Evolutionary conservation across 805 yeast genomes (phyloP).

Genomic region (Candida morakotiae): DNA sequence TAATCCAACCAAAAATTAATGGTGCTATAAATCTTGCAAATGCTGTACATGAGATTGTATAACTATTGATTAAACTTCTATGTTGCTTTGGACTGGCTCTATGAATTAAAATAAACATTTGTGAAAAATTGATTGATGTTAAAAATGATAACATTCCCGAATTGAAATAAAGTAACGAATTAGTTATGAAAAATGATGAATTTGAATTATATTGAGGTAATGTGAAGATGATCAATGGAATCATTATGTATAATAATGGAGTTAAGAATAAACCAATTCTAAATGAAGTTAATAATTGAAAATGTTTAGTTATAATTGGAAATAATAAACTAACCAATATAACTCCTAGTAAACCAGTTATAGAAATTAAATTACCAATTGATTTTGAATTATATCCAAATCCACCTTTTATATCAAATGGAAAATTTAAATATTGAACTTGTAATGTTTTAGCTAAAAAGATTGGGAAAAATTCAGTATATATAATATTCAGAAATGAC

Average conservation of each 20-base stretch:
- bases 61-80: slow-evolving; percentile 59
- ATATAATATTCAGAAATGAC: slow-evolving; percentile 47
- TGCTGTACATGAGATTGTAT: slow-evolving; percentile 50
- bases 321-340: slow-evolving; percentile 45
- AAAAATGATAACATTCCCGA: slow-evolving; percentile 31
- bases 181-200: slow-evolving; percentile 18
- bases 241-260: slow-evolving; percentile 41
- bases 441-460: slow-evolving; percentile 39
- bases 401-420: slow-evolving; percentile 50
- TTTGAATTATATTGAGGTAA: slow-evolving; percentile 28
- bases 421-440: slow-evolving; percentile 35
- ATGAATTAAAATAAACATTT: slow-evolving; percentile 49
- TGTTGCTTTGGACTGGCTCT: slow-evolving; percentile 50
- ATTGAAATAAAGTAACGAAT: slow-evolving; percentile 22
- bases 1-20: slow-evolving; percentile 47
- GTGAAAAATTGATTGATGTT: slow-evolving; percentile 48
- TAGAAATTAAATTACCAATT: slow-evolving; percentile 49
- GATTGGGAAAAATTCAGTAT: slow-evolving; percentile 54
- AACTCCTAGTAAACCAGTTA: slow-evolving; percentile 51
- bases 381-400: slow-evolving; percentile 43
- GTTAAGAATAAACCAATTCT: slow-evolving; percentile 35
- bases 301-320: slow-evolving; percentile 48
- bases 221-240: slow-evolving; percentile 48
- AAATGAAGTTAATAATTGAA: slow-evolving; percentile 43
- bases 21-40: slow-evolving; percentile 58